Evolutionary conservation across 345 rosid species (phyloP).

Genomic region (Syzygium oleosum): DNA sequence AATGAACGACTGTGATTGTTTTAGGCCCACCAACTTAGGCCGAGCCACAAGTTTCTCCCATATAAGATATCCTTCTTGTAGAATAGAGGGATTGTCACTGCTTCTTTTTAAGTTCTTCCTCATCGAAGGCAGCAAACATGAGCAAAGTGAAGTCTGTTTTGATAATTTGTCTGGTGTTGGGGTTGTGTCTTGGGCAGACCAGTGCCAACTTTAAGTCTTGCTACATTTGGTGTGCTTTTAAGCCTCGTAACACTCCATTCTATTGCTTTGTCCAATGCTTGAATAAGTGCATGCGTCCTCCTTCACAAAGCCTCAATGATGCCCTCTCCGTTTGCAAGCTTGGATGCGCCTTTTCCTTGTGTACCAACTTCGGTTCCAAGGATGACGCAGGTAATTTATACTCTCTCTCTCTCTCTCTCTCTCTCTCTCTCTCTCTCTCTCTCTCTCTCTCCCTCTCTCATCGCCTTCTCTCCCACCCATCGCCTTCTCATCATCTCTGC

Average conservation of each 20-base stretch:
- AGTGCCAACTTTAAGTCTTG: conserved; percentile 15
- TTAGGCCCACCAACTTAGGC: background rate
- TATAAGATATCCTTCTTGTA: background rate
- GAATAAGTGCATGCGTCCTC: conserved; percentile 15
- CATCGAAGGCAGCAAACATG: background rate
- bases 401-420: background rate
- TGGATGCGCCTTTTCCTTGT: conserved; percentile 27
- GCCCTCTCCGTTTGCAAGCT: conserved; percentile 24
- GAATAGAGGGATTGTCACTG: background rate
- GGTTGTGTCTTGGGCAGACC: conserved; percentile 5
- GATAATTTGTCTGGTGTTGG: conserved; percentile 7
- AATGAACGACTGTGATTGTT: background rate
- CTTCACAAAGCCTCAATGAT: background rate
- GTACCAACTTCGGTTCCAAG: conserved; percentile 29
- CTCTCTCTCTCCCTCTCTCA: background rate
- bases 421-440: background rate
- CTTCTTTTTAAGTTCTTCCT: background rate
- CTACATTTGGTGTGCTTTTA: conserved; percentile 11
- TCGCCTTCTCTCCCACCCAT: too few species aligned
- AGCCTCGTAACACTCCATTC: background rate
- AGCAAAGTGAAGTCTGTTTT: background rate
- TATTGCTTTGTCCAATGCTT: conserved; percentile 21
- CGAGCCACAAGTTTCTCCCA: background rate
- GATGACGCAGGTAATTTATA: conserved; percentile 16
- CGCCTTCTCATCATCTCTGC: too few species aligned